These are phyloP conservation scores for Aureobasidium sp. DNA, from an alignment of 2,329 filamentous ascomycete genomes.

Conservation along the genomic window DNA sequence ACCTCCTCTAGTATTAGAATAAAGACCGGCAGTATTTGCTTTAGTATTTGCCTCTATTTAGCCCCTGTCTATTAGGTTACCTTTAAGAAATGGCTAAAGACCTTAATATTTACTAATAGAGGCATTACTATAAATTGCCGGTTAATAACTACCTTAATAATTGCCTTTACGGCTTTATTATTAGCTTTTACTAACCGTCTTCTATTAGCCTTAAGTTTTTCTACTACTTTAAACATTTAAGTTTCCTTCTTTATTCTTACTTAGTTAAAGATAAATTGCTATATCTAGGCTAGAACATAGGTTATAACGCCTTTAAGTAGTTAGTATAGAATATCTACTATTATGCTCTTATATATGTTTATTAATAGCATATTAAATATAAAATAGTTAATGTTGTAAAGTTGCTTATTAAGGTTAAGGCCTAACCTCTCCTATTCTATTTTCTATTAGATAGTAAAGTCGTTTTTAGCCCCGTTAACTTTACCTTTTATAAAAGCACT, in stretches of 20 bases:
- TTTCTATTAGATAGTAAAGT: not conserved
- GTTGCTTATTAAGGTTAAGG: not conserved
- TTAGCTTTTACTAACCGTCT: not conserved
- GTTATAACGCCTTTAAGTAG: not conserved
- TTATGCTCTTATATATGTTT: not conserved
- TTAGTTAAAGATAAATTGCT: too few species aligned
- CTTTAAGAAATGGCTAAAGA: not conserved
- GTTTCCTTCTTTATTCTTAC: too few species aligned
- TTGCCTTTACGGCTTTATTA: not conserved
- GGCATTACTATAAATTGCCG: not conserved
- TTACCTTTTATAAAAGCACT: not conserved
- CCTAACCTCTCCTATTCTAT: not conserved
- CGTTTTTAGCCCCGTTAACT: too few species aligned
- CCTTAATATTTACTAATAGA: not conserved
- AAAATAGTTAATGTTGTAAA: not conserved
- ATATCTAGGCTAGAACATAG: not conserved
- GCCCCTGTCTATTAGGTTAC: not conserved
- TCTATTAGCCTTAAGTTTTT: not conserved
- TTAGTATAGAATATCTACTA: not conserved
- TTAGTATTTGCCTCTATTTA: not conserved
- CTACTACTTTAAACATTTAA: too few species aligned
- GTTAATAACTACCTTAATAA: not conserved
- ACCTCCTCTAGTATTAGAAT: not conserved
- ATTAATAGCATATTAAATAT: not conserved
- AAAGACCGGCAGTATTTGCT: not conserved